Evolutionary conservation across 129 eudicot species (phyloP).

Genomic region (Tagetes patula): DNA sequence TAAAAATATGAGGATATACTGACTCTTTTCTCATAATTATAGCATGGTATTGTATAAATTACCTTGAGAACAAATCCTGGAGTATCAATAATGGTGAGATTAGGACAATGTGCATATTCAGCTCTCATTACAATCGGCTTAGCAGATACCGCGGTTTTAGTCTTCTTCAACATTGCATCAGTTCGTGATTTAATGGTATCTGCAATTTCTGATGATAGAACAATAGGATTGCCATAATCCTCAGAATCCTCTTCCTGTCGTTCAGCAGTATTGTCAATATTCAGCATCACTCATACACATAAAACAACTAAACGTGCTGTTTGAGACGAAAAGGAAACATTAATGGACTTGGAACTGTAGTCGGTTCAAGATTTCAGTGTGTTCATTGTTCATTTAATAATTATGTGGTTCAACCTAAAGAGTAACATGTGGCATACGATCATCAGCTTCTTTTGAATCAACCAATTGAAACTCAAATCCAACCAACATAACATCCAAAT

Average conservation of each 20-base stretch:
- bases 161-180: constrained; percentile 62
- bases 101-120: constrained; percentile 96
- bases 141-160: constrained; percentile 78
- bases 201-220: constrained; percentile 64
- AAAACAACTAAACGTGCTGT: not conserved
- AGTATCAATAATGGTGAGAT: constrained; percentile 90
- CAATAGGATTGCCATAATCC: constrained; percentile 74
- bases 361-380: not conserved
- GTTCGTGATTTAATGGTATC: constrained; percentile 86
- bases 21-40: constrained; percentile 3
- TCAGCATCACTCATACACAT: constrained; percentile 19
- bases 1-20: not conserved
- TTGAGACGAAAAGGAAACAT: not conserved
- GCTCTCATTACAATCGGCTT: constrained; percentile 96
- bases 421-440: not conserved
- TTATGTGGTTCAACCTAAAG: not conserved
- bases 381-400: not conserved
- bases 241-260: constrained; percentile 89
- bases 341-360: not conserved
- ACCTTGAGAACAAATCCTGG: constrained; percentile 98
- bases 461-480: not conserved
- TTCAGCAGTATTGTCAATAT: not conserved
- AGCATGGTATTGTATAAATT: not conserved
- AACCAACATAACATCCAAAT: not conserved
- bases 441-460: not conserved